Base-by-base conservation (phyloP, 192 early-diverging fungal genomes). In the Mortierella claussenii region DNA sequence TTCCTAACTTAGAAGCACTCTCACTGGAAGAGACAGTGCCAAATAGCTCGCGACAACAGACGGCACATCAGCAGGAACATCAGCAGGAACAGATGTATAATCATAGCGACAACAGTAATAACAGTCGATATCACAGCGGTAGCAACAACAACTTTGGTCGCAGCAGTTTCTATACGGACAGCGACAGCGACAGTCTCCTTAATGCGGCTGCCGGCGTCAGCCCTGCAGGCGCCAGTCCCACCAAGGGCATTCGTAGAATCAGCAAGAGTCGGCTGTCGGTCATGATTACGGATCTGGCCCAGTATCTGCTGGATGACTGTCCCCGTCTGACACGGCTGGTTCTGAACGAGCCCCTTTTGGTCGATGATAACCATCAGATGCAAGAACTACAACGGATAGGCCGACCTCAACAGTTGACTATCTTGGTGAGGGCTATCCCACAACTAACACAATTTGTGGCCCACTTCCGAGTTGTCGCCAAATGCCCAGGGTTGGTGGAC, bases 1-100 rank as follows among this genome's bases (percentile, higher is more conserved):
- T 69, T n/a, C 67, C 67, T 0, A 69, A 55, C n/a, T 32, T 69
- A 26, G 58, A 60, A 33, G 21, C 42, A 4, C 43, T 69, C 0
- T 46, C 56, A 0, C 31, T 69, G 20, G 67, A 69, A 17, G 57
- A 60, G 40, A 36, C 30, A 15, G n/a, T 48, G 5, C 46, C 6
- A 48, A 7, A 48, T 21, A 15, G 21, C 18, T 21, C 46, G 6
- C 11, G 21, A 20, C 46, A 21, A 15, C n/a, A n/a, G n/a, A n/a
- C n/a, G n/a, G n/a, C n/a, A n/a, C n/a, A n/a, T n/a, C n/a, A n/a
- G n/a, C n/a, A n/a, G n/a, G n/a, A 23, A 6, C 13, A 13, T 15
- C 34, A 43, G 11, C 55, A 23, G 9, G 12, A 26, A 26, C 37
- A 43, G 21, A 4, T 17, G 26, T 10, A 37, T 32, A 30, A 37